Percentiles rank a stretch among this genome's conserved stretches.
These are phyloP conservation scores for Sungouiozyma ichnusensis DNA, from an alignment of 805 yeast species.

Conservation along the genomic window DNA sequence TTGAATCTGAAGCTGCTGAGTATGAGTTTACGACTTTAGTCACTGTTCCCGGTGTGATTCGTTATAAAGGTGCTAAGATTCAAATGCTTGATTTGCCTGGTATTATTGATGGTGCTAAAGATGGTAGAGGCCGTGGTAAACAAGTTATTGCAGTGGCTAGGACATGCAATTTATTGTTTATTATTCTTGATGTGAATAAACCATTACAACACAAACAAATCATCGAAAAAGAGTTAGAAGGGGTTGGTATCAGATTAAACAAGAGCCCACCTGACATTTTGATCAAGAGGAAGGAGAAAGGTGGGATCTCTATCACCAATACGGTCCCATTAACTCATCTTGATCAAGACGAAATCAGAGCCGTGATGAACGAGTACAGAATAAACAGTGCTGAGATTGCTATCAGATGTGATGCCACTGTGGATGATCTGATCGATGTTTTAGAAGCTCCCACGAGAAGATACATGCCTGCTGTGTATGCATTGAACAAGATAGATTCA, in stretches of 20 bases:
- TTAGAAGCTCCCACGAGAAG: constrained; percentile 83
- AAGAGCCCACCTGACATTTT: constrained; percentile 87
- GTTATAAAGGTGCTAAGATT: constrained; percentile 92
- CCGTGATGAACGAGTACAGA: constrained; percentile 92
- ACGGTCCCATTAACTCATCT: constrained; percentile 88
- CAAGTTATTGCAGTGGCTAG: constrained; percentile 99
- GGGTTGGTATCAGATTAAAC: constrained; percentile 92
- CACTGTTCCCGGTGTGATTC: constrained; percentile 94
- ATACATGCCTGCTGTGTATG: constrained; percentile 93
- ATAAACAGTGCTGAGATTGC: constrained; percentile 94
- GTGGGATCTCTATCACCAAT: constrained; percentile 88
- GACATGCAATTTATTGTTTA: constrained; percentile 85
- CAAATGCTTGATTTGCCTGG: constrained; percentile 93
- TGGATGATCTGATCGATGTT: constrained; percentile 91
- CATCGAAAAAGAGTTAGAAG: constrained; percentile 91
- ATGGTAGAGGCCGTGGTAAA: constrained; percentile 85
- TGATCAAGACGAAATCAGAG: constrained; percentile 87
- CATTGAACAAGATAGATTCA: constrained; percentile 90
- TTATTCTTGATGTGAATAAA: constrained; percentile 91
- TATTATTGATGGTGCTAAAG: constrained; percentile 84
- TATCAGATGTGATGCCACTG: constrained; percentile 94
- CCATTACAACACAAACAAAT: constrained; percentile 90
- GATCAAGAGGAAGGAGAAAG: constrained; percentile 86
- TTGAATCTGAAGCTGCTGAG: constrained; percentile 95
- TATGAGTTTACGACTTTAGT: constrained; percentile 96